Evolutionary conservation across 331 rosid genomes (phyloP), one percentile per base, ranked within the genome.

Genomic region (Rhamnella rubrinervis): DNA sequence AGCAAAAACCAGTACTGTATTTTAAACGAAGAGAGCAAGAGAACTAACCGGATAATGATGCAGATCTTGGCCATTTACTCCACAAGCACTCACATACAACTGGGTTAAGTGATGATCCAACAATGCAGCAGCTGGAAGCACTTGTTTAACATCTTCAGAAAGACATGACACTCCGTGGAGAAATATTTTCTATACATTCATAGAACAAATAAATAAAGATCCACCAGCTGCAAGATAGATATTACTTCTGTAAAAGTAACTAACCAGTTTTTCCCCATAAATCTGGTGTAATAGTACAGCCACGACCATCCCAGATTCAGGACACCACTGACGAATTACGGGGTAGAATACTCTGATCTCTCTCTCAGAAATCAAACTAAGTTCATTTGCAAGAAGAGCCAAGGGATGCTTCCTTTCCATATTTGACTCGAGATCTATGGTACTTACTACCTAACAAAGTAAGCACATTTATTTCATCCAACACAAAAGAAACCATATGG

Each of bases 211-310:
- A 51, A 59, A 59, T 57, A 56, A 68, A 21, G 47, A 49, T 55
- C 50, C 41, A 9, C 71, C 71, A 55, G 49, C 67, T 53, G 60
- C 12, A 53, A 21, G 70, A 74, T 44, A 39, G 28, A 40, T 44
- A 63, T 58, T 35, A 19, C 47, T 63, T 58, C 51, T 31, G 38
- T 55, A 23, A 20, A 72, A 39, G 70, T 23, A 68, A 79, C 87
- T 66, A 72, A 85, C 89, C 87, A 85, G 81, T 66, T 61, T 77
- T 68, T 74, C 83, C 71, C 87, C 82, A 80, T 77, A 85, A 62
- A 67, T 68, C 65, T 72, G 81, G 70, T 79, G 87, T 72, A 82
- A 72, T 57, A 18, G 72, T 70, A 59, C 65, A 40, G 87, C 85
- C 23, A 69, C 66, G 23, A 71, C 68, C 31, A 70, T 77, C 70